A percentile compares a stretch with the other conserved stretches of the same genome.
phyloP scores from a whole-genome alignment of 441 rosid species.

The Eruca vesicaria region DNA sequence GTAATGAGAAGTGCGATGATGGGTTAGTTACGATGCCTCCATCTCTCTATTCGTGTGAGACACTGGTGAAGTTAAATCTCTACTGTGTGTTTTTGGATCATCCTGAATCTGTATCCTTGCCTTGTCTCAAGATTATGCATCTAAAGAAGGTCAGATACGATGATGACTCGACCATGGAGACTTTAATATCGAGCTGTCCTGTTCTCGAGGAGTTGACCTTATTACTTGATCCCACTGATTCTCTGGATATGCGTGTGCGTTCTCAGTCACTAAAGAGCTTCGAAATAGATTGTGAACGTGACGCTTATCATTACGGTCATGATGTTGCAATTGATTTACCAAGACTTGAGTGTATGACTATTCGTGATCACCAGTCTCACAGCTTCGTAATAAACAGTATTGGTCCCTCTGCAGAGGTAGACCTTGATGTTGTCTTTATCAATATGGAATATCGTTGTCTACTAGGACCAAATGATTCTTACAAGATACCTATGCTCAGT shows the following conservation, averaged over 20 bases:
- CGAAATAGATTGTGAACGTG: background rate
- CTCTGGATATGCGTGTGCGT: background rate
- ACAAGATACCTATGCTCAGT: slow-evolving; percentile 1
- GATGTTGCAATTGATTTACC: slow-evolving; percentile 1
- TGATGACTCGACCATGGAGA: slow-evolving; percentile 4
- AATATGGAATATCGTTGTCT: background rate
- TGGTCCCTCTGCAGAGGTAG: too few species aligned
- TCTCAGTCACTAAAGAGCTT: too few species aligned
- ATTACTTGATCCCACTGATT: background rate
- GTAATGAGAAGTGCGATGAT: background rate
- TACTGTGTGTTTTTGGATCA: too few species aligned
- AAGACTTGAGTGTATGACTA: slow-evolving; percentile 8
- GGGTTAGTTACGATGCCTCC: slow-evolving; percentile 11
- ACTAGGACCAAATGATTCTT: background rate
- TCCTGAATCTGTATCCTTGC: too few species aligned
- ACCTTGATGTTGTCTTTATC: background rate
- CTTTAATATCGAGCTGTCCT: too few species aligned
- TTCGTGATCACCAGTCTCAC: slow-evolving; percentile 8
- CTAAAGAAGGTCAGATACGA: background rate
- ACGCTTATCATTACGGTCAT: background rate
- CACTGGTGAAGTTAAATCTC: background rate
- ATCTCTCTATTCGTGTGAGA: too few species aligned
- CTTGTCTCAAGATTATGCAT: too few species aligned
- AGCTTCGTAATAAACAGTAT: slow-evolving; percentile 5
- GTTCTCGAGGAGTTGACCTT: too few species aligned